phyloP scores from a whole-genome alignment of 257 asterid genomes.

The Lithospermum erythrorhizon region DNA sequence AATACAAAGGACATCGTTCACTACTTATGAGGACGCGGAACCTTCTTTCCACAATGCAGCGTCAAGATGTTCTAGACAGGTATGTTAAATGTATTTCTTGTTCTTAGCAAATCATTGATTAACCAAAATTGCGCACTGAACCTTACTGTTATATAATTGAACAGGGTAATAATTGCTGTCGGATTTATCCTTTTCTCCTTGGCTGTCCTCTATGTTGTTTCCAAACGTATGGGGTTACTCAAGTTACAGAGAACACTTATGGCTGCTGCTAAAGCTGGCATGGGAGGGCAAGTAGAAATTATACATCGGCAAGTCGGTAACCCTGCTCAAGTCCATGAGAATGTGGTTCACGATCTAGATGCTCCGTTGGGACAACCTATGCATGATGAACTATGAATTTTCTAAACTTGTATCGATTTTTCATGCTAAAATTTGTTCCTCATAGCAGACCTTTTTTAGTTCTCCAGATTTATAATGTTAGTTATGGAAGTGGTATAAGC shows the following conservation, averaged over 20 bases:
- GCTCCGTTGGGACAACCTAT: slow-evolving; percentile 42
- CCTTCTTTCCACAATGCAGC: slow-evolving; percentile 86
- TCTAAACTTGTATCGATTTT: background rate
- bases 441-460: no score
- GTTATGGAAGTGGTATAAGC: no score
- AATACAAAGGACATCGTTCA: slow-evolving; percentile 85
- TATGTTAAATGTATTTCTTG: slow-evolving; percentile 3
- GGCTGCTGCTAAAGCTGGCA: slow-evolving; percentile 66
- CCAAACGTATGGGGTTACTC: slow-evolving; percentile 82
- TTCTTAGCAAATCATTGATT: background rate
- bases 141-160: slow-evolving; percentile 12
- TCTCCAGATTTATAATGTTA: no score
- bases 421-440: background rate
- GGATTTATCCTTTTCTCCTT: slow-evolving; percentile 72
- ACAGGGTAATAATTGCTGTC: slow-evolving; percentile 54
- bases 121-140: background rate
- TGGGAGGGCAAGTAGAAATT: slow-evolving; percentile 38
- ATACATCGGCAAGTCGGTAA: slow-evolving; percentile 29
- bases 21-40: slow-evolving; percentile 66
- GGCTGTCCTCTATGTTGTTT: slow-evolving; percentile 85
- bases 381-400: slow-evolving; percentile 74
- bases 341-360: slow-evolving; percentile 31
- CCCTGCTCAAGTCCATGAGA: slow-evolving; percentile 31
- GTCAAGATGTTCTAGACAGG: slow-evolving; percentile 92
- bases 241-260: slow-evolving; percentile 70